A percentile compares a stretch with the other conserved stretches of the same genome.
Evolutionary conservation across 768 basidiomycete species (phyloP).

Genomic region (Pisolithus sp.): DNA sequence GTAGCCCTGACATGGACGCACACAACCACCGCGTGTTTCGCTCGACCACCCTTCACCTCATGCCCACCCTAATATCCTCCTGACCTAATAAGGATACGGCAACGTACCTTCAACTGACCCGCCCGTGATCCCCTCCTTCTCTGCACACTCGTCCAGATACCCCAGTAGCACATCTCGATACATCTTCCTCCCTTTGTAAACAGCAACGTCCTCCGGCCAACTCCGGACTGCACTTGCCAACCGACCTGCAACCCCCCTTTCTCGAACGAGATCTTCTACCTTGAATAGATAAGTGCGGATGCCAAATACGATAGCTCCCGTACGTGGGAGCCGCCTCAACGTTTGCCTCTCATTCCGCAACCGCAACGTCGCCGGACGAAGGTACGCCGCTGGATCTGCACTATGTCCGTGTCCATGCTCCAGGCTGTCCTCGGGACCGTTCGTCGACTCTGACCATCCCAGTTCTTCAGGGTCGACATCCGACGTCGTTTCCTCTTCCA

Average conservation of each 20-base stretch:
- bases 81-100: conserved; percentile 9
- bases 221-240: conserved; percentile 58
- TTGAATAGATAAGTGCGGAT: conserved; percentile 61
- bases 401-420: conserved; percentile 24
- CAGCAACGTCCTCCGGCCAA: conserved; percentile 56
- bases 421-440: conserved; percentile 47
- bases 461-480: conserved; percentile 57
- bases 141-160: conserved; percentile 14
- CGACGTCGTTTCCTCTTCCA: conserved; percentile 3
- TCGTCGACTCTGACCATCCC: conserved; percentile 52
- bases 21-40: too few relatives aligned
- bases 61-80: conserved; percentile 4
- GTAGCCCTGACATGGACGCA: too few relatives aligned
- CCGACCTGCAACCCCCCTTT: conserved; percentile 54
- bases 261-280: conserved; percentile 43
- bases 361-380: conserved; percentile 40
- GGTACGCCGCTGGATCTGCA: conserved; percentile 9
- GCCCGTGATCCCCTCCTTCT: conserved; percentile 1
- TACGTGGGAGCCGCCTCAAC: conserved; percentile 53
- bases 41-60: conserved; percentile 1
- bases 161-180: conserved; percentile 12
- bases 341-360: conserved; percentile 64
- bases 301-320: conserved; percentile 63
- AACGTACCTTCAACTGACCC: not conserved
- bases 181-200: conserved; percentile 24